These are phyloP conservation scores for Nicotiana attenuata DNA, from an alignment of 257 asterid genomes.

Conservation along the genomic window DNA sequence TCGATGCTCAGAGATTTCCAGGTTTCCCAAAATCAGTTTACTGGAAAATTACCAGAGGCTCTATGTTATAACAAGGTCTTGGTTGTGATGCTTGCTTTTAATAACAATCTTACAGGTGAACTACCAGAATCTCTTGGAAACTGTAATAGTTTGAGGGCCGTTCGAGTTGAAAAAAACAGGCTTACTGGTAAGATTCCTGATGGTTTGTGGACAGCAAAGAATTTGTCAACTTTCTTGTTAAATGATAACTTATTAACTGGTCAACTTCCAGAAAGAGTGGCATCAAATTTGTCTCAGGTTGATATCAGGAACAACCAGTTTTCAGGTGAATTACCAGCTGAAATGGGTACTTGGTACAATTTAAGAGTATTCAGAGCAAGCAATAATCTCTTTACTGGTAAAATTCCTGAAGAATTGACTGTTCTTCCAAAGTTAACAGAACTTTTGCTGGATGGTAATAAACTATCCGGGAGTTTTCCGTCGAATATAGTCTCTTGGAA, in stretches of 20 bases:
- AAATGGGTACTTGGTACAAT: neutral
- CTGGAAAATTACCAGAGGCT: neutral
- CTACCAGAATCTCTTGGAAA: neutral
- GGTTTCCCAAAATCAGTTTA: neutral
- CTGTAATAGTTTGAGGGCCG: neutral
- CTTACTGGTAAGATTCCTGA: neutral
- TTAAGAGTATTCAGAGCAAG: neutral
- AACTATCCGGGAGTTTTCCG: neutral
- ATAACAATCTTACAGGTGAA: neutral
- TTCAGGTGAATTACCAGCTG: neutral
- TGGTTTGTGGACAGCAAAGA: neutral
- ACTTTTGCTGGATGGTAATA: neutral
- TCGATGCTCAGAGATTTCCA: neutral
- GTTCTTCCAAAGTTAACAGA: neutral
- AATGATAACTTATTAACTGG: neutral
- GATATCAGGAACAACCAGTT: slow-evolving; percentile 4
- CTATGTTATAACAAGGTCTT: neutral
- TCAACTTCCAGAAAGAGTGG: neutral
- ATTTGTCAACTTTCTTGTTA: neutral
- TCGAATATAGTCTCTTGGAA: neutral
- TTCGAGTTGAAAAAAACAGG: neutral
- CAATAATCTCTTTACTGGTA: neutral
- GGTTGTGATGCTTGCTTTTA: neutral
- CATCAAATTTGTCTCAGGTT: neutral
- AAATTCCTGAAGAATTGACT: neutral